These are phyloP conservation scores for Coemansia pectinata DNA, from an alignment of 192 early-diverging fungal species.

Conservation along the genomic window DNA sequence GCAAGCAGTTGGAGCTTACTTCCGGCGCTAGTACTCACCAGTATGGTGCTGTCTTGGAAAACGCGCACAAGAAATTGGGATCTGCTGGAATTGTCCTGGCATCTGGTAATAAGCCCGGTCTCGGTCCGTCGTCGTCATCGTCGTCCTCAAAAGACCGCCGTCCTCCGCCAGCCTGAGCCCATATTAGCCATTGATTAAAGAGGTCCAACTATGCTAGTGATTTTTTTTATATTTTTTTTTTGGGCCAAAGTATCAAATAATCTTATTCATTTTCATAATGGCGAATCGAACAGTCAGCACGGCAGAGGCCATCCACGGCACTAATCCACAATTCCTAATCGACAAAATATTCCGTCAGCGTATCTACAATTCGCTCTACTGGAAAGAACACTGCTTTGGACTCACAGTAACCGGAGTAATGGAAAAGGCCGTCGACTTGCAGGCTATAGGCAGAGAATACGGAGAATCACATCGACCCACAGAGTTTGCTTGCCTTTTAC, in stretches of 20 bases:
- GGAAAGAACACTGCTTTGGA: constrained; percentile 97
- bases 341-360: constrained; percentile 91
- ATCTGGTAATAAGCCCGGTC: constrained; percentile 61
- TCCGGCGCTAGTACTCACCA: constrained; percentile 76
- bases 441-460: constrained; percentile 65
- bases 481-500: constrained; percentile 83
- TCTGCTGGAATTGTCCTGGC: constrained; percentile 81
- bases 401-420: constrained; percentile 88
- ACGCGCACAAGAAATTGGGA: constrained; percentile 67
- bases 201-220: neutral
- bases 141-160: constrained; percentile 1
- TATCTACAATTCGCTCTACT: constrained; percentile 91
- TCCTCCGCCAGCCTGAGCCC: neutral
- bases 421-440: constrained; percentile 80
- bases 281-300: constrained; percentile 72
- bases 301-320: constrained; percentile 78
- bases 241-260: neutral
- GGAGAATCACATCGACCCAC: constrained; percentile 62
- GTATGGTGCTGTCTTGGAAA: constrained; percentile 69
- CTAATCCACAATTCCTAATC: constrained; percentile 90
- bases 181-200: neutral
- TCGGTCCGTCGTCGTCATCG: neutral
- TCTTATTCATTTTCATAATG: constrained; percentile 33
- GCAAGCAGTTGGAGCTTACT: constrained; percentile 70
- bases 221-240: neutral